These are phyloP conservation scores for Cordyceps cicadae DNA, from an alignment of 2,329 filamentous ascomycete species.

Conservation along the genomic window DNA sequence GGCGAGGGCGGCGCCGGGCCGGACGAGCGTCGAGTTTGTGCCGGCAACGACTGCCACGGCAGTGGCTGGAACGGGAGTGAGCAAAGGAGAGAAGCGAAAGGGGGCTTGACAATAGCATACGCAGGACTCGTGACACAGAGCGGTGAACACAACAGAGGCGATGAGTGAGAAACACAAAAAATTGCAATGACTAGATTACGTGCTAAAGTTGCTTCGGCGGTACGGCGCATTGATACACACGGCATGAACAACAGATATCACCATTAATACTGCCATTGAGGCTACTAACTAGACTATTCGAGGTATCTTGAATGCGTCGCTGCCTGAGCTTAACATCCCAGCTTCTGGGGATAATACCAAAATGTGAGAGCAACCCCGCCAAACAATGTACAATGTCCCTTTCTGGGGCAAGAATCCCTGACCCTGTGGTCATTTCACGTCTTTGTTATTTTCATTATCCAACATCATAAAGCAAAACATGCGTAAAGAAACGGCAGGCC, in stretches of 20 bases:
- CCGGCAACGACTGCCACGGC: not conserved
- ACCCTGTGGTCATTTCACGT: not conserved
- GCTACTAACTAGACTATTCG: constrained; percentile 15
- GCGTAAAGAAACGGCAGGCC: not conserved
- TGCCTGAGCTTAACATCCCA: constrained; percentile 14
- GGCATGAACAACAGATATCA: not conserved
- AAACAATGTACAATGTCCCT: not conserved
- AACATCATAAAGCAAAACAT: constrained; percentile 1
- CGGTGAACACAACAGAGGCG: not conserved
- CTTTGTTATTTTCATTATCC: not conserved
- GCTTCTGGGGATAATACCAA: not conserved
- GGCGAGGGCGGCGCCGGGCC: constrained; percentile 32
- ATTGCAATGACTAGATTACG: not conserved
- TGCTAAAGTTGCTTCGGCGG: not conserved
- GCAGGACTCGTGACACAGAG: not conserved
- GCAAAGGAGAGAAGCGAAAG: constrained; percentile 29
- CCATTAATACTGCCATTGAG: constrained; percentile 11
- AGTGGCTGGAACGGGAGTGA: constrained; percentile 12
- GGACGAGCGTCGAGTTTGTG: constrained; percentile 43
- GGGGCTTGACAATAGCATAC: constrained; percentile 15
- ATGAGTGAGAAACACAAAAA: not conserved
- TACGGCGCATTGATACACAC: constrained; percentile 1
- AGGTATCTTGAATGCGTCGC: constrained; percentile 26
- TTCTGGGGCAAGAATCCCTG: not conserved
- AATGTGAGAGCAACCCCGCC: not conserved